phyloP scores from a whole-genome alignment of 2,329 filamentous ascomycete genomes.

The Eurotiales sp. region DNA sequence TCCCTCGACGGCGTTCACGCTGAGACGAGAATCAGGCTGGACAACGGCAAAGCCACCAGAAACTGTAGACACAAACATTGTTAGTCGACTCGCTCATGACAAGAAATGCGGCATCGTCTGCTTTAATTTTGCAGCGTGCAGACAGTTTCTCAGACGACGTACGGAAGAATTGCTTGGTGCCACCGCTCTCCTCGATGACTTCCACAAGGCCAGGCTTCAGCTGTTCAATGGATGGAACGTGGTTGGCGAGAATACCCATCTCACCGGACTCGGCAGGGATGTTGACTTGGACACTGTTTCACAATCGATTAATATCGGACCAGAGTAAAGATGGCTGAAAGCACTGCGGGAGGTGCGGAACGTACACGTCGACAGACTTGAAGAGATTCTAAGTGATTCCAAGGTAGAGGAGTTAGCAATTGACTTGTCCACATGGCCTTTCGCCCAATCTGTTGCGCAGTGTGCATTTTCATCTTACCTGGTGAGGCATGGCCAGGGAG shows the following conservation, averaged over 20 bases:
- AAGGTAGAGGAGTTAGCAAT: constrained; percentile 19
- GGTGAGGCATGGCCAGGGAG: constrained; percentile 93
- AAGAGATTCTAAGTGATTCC: constrained; percentile 56
- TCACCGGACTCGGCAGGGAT: constrained; percentile 96
- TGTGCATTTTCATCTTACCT: constrained; percentile 63
- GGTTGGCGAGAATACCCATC: constrained; percentile 98
- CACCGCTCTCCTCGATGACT: constrained; percentile 86
- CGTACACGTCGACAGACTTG: constrained; percentile 68
- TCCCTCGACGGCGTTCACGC: constrained; percentile 97
- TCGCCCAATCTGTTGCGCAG: neutral
- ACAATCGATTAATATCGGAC: constrained; percentile 29
- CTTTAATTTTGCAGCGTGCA: neutral
- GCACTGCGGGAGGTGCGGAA: constrained; percentile 21
- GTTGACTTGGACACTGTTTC: constrained; percentile 86
- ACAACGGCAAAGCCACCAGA: constrained; percentile 96
- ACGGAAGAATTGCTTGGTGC: constrained; percentile 97
- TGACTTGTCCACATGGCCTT: neutral
- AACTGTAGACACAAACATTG: constrained; percentile 51
- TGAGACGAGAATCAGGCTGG: constrained; percentile 89
- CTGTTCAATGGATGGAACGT: constrained; percentile 98
- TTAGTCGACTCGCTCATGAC: neutral
- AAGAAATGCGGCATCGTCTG: neutral
- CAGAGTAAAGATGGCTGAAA: neutral
- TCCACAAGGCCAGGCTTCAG: constrained; percentile 94
- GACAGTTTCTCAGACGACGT: constrained; percentile 50